phyloP scores from a whole-genome alignment of 192 early-diverging fungal genomes.

The Entomortierella parvispora region DNA sequence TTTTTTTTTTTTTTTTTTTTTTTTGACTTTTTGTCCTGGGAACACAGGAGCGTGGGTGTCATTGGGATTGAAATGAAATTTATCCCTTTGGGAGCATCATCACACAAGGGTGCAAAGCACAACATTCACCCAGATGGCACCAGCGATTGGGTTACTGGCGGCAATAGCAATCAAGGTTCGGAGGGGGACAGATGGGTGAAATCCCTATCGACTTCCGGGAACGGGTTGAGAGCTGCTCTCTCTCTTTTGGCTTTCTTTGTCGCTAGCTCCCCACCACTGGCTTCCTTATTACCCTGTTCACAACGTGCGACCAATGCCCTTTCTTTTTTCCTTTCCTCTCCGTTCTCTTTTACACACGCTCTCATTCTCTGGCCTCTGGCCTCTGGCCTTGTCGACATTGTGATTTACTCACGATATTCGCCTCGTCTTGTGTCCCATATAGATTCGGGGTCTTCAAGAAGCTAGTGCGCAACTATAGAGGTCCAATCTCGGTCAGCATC shows the following conservation, averaged over 20 bases:
- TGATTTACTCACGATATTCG: neutral
- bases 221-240: too few relatives aligned
- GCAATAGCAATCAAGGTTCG: too few relatives aligned
- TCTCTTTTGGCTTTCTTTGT: too few relatives aligned
- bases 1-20: too few relatives aligned
- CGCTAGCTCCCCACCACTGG: too few relatives aligned
- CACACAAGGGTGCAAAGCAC: neutral
- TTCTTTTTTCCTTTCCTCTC: neutral
- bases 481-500: slow-evolving; percentile 67
- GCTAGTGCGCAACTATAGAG: slow-evolving; percentile 49
- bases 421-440: slow-evolving; percentile 4
- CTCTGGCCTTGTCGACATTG: neutral
- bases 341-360: neutral
- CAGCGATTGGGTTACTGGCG: neutral
- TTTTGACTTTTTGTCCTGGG: too few relatives aligned
- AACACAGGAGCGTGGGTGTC: too few relatives aligned
- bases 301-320: neutral
- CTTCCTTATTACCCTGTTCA: too few relatives aligned
- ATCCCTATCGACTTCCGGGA: too few relatives aligned
- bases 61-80: too few relatives aligned
- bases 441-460: slow-evolving; percentile 53
- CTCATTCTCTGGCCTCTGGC: neutral
- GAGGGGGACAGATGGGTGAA: too few relatives aligned
- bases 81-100: too few relatives aligned
- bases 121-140: neutral